Evolutionary conservation across 2,329 filamentous ascomycete species (phyloP).

Genomic region (Phyllosticta capitalensis): DNA sequence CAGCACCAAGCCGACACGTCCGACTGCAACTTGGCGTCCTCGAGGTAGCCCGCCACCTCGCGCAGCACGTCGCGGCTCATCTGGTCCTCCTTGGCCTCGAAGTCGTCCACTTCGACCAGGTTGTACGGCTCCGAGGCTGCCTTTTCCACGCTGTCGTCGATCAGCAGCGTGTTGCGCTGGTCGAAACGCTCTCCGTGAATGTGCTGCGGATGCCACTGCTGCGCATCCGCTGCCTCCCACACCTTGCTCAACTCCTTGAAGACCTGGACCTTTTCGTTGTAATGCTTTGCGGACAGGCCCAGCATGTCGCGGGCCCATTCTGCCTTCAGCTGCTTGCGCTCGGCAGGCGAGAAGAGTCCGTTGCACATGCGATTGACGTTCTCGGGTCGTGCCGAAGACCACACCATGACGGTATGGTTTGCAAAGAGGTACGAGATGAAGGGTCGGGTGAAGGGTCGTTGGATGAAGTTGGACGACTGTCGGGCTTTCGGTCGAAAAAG

Average conservation of each 20-base stretch:
- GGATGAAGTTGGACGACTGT: constrained; percentile 43
- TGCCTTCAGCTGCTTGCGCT: constrained; percentile 51
- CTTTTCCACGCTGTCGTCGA: constrained; percentile 80
- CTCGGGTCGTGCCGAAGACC: constrained; percentile 71
- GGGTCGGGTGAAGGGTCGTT: constrained; percentile 55
- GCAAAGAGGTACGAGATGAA: constrained; percentile 69
- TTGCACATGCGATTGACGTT: constrained; percentile 64
- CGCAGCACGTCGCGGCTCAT: constrained; percentile 36
- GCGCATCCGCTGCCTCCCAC: constrained; percentile 49
- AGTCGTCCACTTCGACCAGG: constrained; percentile 71
- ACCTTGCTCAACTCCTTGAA: constrained; percentile 75
- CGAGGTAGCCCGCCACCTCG: constrained; percentile 44
- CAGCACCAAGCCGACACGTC: constrained; percentile 50
- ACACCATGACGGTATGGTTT: constrained; percentile 74
- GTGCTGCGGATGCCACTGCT: constrained; percentile 33
- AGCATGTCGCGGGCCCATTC: constrained; percentile 74
- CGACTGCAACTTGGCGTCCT: constrained; percentile 39
- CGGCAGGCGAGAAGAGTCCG: constrained; percentile 48
- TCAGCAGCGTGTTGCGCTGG: constrained; percentile 77
- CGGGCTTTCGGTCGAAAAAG: constrained; percentile 55
- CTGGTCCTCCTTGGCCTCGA: constrained; percentile 40
- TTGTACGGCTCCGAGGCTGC: constrained; percentile 76
- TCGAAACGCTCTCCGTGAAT: constrained; percentile 47
- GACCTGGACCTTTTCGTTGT: constrained; percentile 63
- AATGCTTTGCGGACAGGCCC: constrained; percentile 55